phyloP scores from a whole-genome alignment of 805 yeast species.

The Schizosaccharomyces japonicus region DNA sequence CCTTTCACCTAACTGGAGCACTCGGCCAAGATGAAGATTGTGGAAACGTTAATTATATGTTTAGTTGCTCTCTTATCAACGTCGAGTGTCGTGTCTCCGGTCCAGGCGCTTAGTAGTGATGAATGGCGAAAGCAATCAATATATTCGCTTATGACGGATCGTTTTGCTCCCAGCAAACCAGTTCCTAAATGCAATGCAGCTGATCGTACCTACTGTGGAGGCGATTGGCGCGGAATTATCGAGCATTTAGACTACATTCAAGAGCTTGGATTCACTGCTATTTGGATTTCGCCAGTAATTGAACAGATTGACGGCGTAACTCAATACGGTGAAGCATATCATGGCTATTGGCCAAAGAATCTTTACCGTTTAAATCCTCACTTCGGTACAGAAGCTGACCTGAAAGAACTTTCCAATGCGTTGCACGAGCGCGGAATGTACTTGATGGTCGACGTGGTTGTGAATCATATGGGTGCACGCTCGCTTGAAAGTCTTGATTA shows the following conservation, averaged over 20 bases:
- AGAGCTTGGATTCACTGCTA: conserved; percentile 7
- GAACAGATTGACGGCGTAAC: conserved; percentile 2
- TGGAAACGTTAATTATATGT: no score
- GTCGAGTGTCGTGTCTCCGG: conserved; percentile 1
- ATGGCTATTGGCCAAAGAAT: conserved; percentile 5
- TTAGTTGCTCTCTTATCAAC: no score
- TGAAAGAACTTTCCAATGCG: conserved; percentile 3
- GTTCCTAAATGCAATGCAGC: background rate
- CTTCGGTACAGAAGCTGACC: conserved; percentile 4
- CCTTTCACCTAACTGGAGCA: no score
- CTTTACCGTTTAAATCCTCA: background rate
- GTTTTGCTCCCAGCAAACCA: conserved; percentile 4
- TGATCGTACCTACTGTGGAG: conserved; percentile 5
- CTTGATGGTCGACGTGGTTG: conserved; percentile 7
- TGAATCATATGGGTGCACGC: conserved; percentile 4
- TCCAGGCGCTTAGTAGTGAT: background rate
- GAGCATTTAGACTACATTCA: conserved; percentile 7
- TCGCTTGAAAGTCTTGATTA: background rate
- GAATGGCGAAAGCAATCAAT: conserved; percentile 5
- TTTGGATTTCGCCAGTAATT: conserved; percentile 6
- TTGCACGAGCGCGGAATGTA: conserved; percentile 7
- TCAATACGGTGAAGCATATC: conserved; percentile 5
- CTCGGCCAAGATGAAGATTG: no score
- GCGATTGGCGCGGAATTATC: conserved; percentile 6
- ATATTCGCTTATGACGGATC: conserved; percentile 6